A percentile compares a stretch with the other conserved stretches of the same genome.
Evolutionary conservation across 257 asterid species (phyloP).

Genomic region (Schizonepeta tenuifolia): DNA sequence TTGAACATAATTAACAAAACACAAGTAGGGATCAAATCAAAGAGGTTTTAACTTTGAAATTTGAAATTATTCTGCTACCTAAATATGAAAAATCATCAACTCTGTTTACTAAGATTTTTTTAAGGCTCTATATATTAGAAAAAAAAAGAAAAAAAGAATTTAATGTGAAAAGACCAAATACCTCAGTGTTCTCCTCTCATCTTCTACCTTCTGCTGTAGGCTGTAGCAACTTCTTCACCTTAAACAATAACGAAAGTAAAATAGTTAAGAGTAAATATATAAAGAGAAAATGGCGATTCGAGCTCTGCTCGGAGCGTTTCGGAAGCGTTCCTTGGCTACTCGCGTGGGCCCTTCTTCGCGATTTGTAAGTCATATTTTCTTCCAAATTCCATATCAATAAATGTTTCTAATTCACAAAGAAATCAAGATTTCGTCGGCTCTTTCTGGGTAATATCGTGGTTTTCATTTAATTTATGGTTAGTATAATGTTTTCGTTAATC

Average conservation of each 20-base stretch:
- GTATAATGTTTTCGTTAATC: neutral
- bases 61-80: too few species aligned
- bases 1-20: too few species aligned
- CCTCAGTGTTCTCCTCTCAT: neutral
- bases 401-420: neutral
- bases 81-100: too few species aligned
- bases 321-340: slow-evolving; percentile 42
- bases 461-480: neutral
- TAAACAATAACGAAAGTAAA: too few species aligned
- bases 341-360: slow-evolving; percentile 41
- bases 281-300: slow-evolving; percentile 49
- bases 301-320: slow-evolving; percentile 53
- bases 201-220: neutral
- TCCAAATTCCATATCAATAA: neutral
- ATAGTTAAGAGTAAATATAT: neutral
- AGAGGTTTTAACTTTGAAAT: too few species aligned
- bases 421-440: neutral
- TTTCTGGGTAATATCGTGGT: neutral
- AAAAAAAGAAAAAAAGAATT: too few species aligned
- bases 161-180: neutral
- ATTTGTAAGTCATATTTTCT: slow-evolving; percentile 48
- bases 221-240: neutral
- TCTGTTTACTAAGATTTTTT: too few species aligned
- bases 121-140: too few species aligned
- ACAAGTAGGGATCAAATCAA: too few species aligned